Percentiles rank a stretch among this genome's conserved stretches.
These are phyloP conservation scores for Thelonectria blattea DNA, from an alignment of 2,329 filamentous ascomycete species.

Conservation along the genomic window DNA sequence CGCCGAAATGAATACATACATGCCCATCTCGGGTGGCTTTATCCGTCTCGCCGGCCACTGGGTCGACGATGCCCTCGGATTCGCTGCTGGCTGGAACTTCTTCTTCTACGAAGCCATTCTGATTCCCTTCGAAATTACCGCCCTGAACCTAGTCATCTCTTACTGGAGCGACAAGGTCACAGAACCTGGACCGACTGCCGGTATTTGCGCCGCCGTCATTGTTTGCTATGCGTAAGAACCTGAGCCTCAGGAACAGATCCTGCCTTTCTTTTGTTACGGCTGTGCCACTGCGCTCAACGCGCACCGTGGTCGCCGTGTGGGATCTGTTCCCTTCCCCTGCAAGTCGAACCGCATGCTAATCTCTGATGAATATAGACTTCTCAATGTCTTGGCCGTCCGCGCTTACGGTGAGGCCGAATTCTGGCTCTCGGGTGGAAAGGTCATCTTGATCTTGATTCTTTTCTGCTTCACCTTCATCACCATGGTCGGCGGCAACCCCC, in stretches of 20 bases:
- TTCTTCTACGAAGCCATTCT: conserved; percentile 53
- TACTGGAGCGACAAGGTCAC: conserved; percentile 51
- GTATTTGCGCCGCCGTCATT: conserved; percentile 63
- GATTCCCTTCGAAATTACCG: conserved; percentile 52
- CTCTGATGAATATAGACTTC: conserved; percentile 44
- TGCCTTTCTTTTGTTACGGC: conserved; percentile 13
- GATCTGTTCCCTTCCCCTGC: conserved; percentile 9
- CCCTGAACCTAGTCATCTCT: conserved; percentile 50
- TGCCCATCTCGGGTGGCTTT: conserved; percentile 68
- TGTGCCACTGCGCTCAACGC: conserved; percentile 9
- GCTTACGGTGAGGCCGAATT: conserved; percentile 78
- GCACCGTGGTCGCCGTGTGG: not conserved
- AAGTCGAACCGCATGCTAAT: conserved; percentile 39
- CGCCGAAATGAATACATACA: conserved; percentile 68
- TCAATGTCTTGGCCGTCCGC: conserved; percentile 71
- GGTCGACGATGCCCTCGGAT: conserved; percentile 70
- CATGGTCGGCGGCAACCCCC: conserved; percentile 79
- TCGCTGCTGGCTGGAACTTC: conserved; percentile 55
- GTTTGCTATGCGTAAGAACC: conserved; percentile 61
- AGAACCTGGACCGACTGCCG: conserved; percentile 70
- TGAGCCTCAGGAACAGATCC: not conserved
- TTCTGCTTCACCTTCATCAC: conserved; percentile 80
- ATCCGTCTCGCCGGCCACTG: conserved; percentile 69
- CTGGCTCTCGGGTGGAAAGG: conserved; percentile 67
- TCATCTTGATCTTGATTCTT: conserved; percentile 69